Base-by-base conservation (phyloP, 106 monocot genomes). In the Phalaenopsis aphrodite region DNA sequence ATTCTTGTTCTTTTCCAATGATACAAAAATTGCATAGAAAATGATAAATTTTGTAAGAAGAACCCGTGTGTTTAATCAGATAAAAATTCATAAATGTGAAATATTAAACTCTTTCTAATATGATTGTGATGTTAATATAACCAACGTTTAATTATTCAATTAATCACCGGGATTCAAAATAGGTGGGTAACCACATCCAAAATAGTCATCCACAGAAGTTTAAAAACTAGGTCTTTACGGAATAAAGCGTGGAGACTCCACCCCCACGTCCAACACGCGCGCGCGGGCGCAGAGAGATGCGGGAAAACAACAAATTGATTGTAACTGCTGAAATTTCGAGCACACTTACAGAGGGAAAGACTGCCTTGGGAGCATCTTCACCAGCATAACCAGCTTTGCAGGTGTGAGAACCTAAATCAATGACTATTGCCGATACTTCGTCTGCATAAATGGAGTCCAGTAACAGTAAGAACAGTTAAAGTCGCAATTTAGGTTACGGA, bases 381-480 rank as follows among this genome's bases (percentile, higher is more conserved):
- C 96, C 96, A 4, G 96, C 96, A 58, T 96, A 96, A 9, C 94
- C 96, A 48, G 96, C 93, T 83, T 96, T 96, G 85, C 96, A 96
- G 42, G 92, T 96, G 80, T 94, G 91, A 18, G 88, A 93, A 4
- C 96, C 96, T 75, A 96, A 86, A 73, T 96, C 96, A 3, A 96
- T 83, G 7, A 96, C 96, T 56, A 96, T 96, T 66, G 96, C 93
- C 79, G 96, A 96, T 1, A 96, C 96, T 80, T 96, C 96, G 72
- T 94, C 96, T 96, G 19, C 74, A 74, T 18, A 42, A 41, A 43
- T 3, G 43, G 17, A 74, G 8, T 74, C 12, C 74, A 45, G 37
- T 41, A 45, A 18, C 1, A 45, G 42, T 42, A 74, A 74, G n/a
- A 42, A 17, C 0, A 42, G 5, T 45, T 18, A 2, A 3, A 16